Conservation (phyloP, 176 grass and related monocot species). For the Avena sativa region DNA sequence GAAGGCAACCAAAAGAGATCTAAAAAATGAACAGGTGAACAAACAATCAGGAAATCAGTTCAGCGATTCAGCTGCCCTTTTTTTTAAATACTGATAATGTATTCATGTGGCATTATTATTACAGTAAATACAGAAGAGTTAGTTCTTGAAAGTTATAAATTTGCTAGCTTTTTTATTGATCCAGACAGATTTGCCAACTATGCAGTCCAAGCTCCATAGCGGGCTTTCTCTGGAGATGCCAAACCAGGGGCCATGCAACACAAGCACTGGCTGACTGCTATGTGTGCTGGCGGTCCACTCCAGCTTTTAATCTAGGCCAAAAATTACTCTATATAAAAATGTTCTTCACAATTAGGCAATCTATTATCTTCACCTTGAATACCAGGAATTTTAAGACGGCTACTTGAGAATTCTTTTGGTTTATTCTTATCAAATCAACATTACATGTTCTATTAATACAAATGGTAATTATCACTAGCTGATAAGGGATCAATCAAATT, state of each 20-base stretch:
- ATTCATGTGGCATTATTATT: not conserved
- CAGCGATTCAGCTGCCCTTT: not conserved
- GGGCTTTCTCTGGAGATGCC: not conserved
- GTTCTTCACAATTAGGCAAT: not conserved
- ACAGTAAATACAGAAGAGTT: not conserved
- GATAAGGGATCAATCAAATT: not conserved
- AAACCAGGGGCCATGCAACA: not conserved
- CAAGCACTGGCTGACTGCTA: conserved; percentile 2
- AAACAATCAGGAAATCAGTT: not conserved
- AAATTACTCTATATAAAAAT: conserved; percentile 11
- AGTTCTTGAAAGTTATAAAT: not conserved
- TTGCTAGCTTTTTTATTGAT: conserved; percentile 11
- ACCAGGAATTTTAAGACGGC: not conserved
- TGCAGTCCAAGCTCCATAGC: not conserved
- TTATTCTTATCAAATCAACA: not conserved
- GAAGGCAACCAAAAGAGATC: not conserved
- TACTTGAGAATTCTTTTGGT: not conserved
- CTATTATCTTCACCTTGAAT: conserved; percentile 3
- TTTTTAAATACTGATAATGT: not conserved
- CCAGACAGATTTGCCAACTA: not conserved
- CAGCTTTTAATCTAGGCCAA: conserved; percentile 1
- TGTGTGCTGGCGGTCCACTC: not conserved
- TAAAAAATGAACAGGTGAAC: not conserved
- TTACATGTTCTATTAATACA: conserved; percentile 19
- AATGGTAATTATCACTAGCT: not conserved